phyloP scores from a whole-genome alignment of 192 early-diverging fungal genomes.

The Coemansia javaensis region DNA sequence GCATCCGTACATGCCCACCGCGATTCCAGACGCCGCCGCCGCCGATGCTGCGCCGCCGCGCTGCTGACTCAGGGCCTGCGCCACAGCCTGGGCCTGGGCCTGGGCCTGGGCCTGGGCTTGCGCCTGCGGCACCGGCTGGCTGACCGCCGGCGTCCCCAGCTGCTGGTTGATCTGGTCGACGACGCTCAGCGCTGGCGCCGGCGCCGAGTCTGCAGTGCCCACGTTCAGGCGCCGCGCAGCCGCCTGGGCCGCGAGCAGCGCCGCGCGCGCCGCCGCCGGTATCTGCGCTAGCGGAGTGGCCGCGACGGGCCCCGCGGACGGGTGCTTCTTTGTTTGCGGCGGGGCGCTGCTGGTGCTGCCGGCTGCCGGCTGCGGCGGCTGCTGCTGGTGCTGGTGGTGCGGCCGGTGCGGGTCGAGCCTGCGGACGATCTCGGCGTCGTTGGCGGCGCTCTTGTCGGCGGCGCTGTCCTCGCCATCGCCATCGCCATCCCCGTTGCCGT shows the following conservation, averaged over 20 bases:
- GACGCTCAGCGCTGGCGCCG: slow-evolving; percentile 10
- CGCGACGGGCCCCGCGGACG: slow-evolving; percentile 4
- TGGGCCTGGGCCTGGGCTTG: no score
- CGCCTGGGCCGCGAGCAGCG: slow-evolving; percentile 38
- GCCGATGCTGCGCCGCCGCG: no score
- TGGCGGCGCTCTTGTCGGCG: slow-evolving; percentile 34
- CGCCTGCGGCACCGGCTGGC: no score
- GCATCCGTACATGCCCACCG: slow-evolving; percentile 29
- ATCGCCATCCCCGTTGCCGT: slow-evolving; percentile 57
- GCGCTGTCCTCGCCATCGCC: slow-evolving; percentile 29
- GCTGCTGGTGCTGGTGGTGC: slow-evolving; percentile 35
- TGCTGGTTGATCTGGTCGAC: slow-evolving; percentile 51
- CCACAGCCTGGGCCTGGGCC: no score
- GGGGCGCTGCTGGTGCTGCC: not conserved
- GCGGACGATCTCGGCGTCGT: slow-evolving; percentile 7
- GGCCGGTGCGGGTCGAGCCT: not conserved
- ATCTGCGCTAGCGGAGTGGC: slow-evolving; percentile 22
- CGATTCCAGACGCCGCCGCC: not conserved
- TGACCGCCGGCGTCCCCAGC: slow-evolving; percentile 9
- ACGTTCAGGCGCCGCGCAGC: slow-evolving; percentile 42
- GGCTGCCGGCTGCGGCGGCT: not conserved
- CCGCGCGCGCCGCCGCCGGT: slow-evolving; percentile 32
- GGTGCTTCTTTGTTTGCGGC: no score
- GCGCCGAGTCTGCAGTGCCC: not conserved
- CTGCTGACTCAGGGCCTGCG: no score